Conservation (phyloP, 2,329 filamentous ascomycete genomes). For the Phialophora macrospora region DNA sequence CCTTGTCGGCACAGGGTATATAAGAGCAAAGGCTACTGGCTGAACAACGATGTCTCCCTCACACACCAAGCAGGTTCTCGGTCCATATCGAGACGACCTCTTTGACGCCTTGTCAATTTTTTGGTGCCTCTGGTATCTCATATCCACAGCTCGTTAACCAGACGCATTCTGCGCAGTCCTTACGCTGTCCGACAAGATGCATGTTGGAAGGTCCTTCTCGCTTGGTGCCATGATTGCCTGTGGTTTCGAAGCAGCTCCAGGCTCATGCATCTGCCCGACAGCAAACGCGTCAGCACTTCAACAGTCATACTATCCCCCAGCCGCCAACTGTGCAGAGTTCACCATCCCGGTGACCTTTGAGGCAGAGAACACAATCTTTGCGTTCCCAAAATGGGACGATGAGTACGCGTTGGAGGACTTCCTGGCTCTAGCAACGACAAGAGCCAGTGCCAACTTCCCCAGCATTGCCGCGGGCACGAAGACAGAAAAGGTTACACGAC, state of each 20-base stretch:
- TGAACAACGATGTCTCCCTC: not conserved
- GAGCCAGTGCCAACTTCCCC: conserved; percentile 16
- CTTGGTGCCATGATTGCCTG: conserved; percentile 12
- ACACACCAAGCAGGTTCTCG: not conserved
- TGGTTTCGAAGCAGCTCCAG: conserved; percentile 21
- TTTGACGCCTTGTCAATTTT: conserved; percentile 3
- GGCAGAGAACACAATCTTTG: conserved; percentile 18
- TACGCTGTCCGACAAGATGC: not conserved
- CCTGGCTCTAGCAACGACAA: conserved; percentile 21
- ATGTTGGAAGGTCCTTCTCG: conserved; percentile 4
- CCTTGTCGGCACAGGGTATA: not conserved
- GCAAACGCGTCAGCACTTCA: conserved; percentile 19
- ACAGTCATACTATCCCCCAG: conserved; percentile 17
- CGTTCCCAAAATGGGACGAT: conserved; percentile 26
- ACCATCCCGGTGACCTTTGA: conserved; percentile 23
- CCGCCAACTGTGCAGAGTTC: conserved; percentile 21
- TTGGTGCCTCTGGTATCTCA: not conserved
- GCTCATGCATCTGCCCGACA: conserved; percentile 18
- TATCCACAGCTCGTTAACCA: not conserved
- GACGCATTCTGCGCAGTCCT: not conserved
- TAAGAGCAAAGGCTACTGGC: not conserved
- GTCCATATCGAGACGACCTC: not conserved
- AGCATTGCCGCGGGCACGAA: conserved; percentile 18
- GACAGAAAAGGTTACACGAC: conserved; percentile 21
- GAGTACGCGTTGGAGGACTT: conserved; percentile 24